Evolutionary conservation across 2,329 filamentous ascomycete species (phyloP).

Genomic region (Fusarium cyanostomum): DNA sequence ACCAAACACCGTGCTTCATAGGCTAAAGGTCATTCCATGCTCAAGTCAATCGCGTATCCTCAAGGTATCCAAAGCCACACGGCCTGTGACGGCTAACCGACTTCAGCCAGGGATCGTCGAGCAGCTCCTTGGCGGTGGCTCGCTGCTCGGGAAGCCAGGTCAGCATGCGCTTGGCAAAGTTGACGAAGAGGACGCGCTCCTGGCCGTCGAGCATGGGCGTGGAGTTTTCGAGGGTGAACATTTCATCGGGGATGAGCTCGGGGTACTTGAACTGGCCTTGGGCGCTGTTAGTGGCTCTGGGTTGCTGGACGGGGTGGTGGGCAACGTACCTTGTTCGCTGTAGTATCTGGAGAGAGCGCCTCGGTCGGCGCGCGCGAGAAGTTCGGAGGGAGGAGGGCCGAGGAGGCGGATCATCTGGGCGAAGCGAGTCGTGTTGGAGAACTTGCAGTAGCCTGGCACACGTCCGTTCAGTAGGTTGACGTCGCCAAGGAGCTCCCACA

Average conservation of each 20-base stretch:
- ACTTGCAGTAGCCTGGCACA: conserved; percentile 23
- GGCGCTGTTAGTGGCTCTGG: background rate
- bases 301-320: background rate
- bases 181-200: conserved; percentile 40
- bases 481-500: conserved; percentile 45
- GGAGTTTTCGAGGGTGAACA: conserved; percentile 29
- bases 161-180: conserved; percentile 45
- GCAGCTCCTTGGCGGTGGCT: conserved; percentile 43
- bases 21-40: background rate
- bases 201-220: conserved; percentile 36
- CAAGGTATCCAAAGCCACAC: conserved; percentile 27
- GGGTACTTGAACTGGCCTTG: conserved; percentile 35
- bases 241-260: conserved; percentile 33
- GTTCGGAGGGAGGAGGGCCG: conserved; percentile 40
- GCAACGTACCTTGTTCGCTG: conserved; percentile 29
- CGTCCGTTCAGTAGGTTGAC: conserved; percentile 40
- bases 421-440: conserved; percentile 41
- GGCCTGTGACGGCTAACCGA: conserved; percentile 8
- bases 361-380: conserved; percentile 37
- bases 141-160: conserved; percentile 45
- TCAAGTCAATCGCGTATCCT: conserved; percentile 27
- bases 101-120: conserved; percentile 45
- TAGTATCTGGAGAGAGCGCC: conserved; percentile 32
- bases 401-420: conserved; percentile 45
- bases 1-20: background rate